Conservation (phyloP, 2,329 filamentous ascomycete genomes). For the Fusarium sp. region DNA sequence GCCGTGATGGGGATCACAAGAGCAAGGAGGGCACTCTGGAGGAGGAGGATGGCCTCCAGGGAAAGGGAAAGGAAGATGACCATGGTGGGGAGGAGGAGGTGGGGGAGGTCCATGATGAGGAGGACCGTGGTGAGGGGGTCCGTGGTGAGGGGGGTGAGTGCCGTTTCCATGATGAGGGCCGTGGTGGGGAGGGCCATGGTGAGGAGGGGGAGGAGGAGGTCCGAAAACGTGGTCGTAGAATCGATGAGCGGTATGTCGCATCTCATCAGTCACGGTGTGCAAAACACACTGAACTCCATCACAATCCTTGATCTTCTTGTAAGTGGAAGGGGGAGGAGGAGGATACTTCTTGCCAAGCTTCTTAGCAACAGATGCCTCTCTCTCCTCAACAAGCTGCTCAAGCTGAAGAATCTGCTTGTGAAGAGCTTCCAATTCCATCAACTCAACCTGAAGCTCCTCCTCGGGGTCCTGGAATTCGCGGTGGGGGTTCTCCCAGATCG, state of each 20-base stretch:
- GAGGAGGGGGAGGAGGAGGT: conserved; percentile 19
- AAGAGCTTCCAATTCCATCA: conserved; percentile 59
- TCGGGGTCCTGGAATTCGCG: conserved; percentile 46
- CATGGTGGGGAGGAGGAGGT: conserved; percentile 27
- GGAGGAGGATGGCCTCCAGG: conserved; percentile 36
- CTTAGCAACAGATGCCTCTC: conserved; percentile 54
- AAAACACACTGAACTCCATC: conserved; percentile 53
- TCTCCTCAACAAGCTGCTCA: conserved; percentile 55
- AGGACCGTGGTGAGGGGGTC: conserved; percentile 43
- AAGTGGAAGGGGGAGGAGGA: conserved; percentile 38
- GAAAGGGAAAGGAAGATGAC: conserved; percentile 40
- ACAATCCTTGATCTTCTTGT: conserved; percentile 33
- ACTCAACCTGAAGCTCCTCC: conserved; percentile 53
- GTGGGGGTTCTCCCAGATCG: conserved; percentile 23
- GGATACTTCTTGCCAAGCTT: conserved; percentile 47
- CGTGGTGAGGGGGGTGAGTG: conserved; percentile 37
- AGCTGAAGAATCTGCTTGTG: conserved; percentile 56
- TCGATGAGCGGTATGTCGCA: conserved; percentile 48
- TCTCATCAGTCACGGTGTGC: conserved; percentile 52
- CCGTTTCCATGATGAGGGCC: conserved; percentile 33
- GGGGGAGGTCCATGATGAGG: conserved; percentile 35
- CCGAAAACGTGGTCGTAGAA: conserved; percentile 38
- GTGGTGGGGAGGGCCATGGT: conserved; percentile 19
- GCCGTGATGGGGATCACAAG: conserved; percentile 26
- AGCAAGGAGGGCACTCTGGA: conserved; percentile 13